These are phyloP conservation scores for Piromyces finnis DNA, from an alignment of 192 early-diverging fungal species.

Conservation along the genomic window DNA sequence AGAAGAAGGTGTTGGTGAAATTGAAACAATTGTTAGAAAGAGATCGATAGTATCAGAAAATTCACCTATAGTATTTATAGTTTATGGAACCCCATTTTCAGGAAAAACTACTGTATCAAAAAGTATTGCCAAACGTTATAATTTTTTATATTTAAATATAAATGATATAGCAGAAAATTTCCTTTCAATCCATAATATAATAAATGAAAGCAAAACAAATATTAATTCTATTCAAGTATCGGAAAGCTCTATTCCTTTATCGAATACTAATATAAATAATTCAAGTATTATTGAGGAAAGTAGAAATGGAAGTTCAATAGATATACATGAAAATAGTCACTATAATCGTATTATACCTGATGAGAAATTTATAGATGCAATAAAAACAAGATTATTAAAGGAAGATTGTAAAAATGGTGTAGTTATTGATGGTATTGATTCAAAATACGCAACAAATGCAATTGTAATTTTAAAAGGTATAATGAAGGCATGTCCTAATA, in stretches of 20 bases:
- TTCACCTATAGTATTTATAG: constrained; percentile 9
- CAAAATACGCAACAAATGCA: constrained; percentile 13
- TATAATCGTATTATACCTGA: constrained; percentile 16
- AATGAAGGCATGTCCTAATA: constrained; percentile 12
- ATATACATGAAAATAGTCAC: constrained; percentile 1
- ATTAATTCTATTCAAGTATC: background rate
- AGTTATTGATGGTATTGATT: constrained; percentile 36
- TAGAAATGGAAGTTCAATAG: background rate
- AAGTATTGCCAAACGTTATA: constrained; percentile 10
- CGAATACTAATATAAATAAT: background rate
- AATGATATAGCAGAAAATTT: constrained; percentile 25
- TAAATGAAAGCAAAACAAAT: background rate
- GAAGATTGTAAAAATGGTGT: constrained; percentile 18
- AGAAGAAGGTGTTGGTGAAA: constrained; percentile 12
- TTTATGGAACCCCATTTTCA: constrained; percentile 33
- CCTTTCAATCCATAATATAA: background rate
- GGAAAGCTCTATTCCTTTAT: background rate
- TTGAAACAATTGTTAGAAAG: constrained; percentile 7
- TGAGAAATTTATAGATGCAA: constrained; percentile 15
- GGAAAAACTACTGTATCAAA: constrained; percentile 25
- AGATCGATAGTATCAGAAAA: background rate
- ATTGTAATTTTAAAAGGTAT: constrained; percentile 12
- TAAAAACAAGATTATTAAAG: constrained; percentile 10
- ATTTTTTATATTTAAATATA: constrained; percentile 13
- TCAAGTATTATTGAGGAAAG: background rate